Base-by-base conservation (phyloP, 2,329 filamentous ascomycete species). In the Colletotrichum sp. region DNA sequence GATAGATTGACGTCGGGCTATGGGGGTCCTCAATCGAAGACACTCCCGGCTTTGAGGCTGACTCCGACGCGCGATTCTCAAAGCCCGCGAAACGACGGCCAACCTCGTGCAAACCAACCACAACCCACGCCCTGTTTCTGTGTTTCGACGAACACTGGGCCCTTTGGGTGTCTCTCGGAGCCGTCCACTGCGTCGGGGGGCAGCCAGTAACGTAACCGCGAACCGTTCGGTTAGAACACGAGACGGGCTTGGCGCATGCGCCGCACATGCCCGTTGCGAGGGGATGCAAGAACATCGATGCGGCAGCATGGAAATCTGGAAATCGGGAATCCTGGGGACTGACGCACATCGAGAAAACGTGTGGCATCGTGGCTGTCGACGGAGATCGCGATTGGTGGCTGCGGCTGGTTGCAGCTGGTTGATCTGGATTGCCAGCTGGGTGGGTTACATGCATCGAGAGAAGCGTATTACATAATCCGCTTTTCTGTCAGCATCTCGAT, bases 261-360 rank as follows among this genome's bases (percentile, higher is more conserved):
- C 44, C 60, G 67, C 12, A 52, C 32, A 34, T 59, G 26, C 24
- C 30, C 16, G 64, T 63, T 57, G 60, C 44, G 32, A 67, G 57
- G 60, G n/a, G 24, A 30, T 39, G 32, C 10, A 32, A 28, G n/a
- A 36, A 69, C 16, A 69, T 30, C 68, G 55, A 69, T 62, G n/a
- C 49, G 52, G 36, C 36, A 26, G 15, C 30, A 44, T 55, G 44
- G 44, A 52, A 52, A 52, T 52, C 44, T 52, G 44, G 44, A 21
- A 52, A 52, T 52, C 57, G 28, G 57, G 72, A 65, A 71, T 44
- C 26, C n/a, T n/a, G 72, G 49, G 26, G 59, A 8, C 18, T 49
- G 44, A 63, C n/a, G 49, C 8, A n/a, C 67, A 74, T 74, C 72
- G 72, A 49, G 60, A 65, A 74, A 74, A 34, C 9, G 67, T 49